These are phyloP conservation scores for Parmelia sp. DNA, from an alignment of 495 filamentous ascomycete genomes.

Conservation along the genomic window DNA sequence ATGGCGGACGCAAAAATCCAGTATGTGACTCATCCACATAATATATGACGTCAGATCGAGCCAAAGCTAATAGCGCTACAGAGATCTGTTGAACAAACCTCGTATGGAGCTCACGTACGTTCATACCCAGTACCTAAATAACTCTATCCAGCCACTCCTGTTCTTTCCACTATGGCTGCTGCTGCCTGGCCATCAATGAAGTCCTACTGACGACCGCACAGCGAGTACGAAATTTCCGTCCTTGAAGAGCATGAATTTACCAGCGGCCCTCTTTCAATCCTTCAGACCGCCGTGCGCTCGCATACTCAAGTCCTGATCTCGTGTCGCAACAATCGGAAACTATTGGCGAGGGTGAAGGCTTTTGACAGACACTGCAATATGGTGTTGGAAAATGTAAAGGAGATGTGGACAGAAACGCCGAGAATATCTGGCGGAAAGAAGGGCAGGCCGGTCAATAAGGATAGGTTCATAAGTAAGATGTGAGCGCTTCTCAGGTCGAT, in stretches of 20 bases:
- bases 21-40: slow-evolving; percentile 45
- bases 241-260: slow-evolving; percentile 90
- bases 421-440: slow-evolving; percentile 68
- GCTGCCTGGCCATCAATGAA: not conserved
- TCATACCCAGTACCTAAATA: not conserved
- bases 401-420: slow-evolving; percentile 99
- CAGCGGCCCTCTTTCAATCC: slow-evolving; percentile 78
- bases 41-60: slow-evolving; percentile 23
- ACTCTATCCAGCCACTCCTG: slow-evolving; percentile 17
- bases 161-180: not conserved
- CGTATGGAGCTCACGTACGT: slow-evolving; percentile 74
- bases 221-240: slow-evolving; percentile 82
- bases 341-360: slow-evolving; percentile 73
- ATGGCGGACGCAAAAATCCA: slow-evolving; percentile 77
- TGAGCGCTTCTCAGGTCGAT: slow-evolving; percentile 38
- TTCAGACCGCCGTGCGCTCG: slow-evolving; percentile 82
- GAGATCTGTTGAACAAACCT: slow-evolving; percentile 75
- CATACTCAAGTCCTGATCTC: slow-evolving; percentile 88
- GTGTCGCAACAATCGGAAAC: slow-evolving; percentile 81
- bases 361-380: slow-evolving; percentile 96
- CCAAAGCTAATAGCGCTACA: slow-evolving; percentile 36
- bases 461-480: slow-evolving; percentile 98
- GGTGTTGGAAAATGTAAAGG: slow-evolving; percentile 97
- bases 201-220: slow-evolving; percentile 28
- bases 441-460: slow-evolving; percentile 91